Evolutionary conservation across 2,329 filamentous ascomycete genomes (phyloP).

Genomic region (Pseudogymnoascus sp.): DNA sequence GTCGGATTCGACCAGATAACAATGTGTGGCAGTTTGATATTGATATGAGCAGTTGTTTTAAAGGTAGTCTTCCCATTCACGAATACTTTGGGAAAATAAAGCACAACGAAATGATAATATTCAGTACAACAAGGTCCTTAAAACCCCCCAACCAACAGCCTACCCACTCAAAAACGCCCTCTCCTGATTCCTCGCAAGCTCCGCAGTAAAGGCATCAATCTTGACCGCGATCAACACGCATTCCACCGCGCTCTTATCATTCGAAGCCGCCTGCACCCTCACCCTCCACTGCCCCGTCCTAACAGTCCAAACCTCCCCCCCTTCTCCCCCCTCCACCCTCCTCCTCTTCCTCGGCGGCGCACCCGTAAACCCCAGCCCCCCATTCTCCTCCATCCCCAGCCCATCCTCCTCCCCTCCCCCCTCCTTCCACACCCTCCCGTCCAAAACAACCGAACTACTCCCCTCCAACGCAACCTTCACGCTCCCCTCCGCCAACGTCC

Average conservation of each 20-base stretch:
- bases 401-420: not conserved
- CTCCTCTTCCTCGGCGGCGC: slow-evolving; percentile 14
- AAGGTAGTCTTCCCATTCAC: not conserved
- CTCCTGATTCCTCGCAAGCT: slow-evolving; percentile 56
- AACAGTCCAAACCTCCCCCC: slow-evolving; percentile 46
- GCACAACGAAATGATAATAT: not conserved
- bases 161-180: slow-evolving; percentile 49
- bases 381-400: slow-evolving; percentile 5
- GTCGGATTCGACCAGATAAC: not conserved
- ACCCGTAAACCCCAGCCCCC: slow-evolving; percentile 11
- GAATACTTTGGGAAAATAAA: not conserved
- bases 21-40: not conserved
- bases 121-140: not conserved
- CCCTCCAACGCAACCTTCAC: slow-evolving; percentile 56
- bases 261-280: slow-evolving; percentile 45
- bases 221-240: slow-evolving; percentile 69
- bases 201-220: slow-evolving; percentile 60
- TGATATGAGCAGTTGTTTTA: not conserved
- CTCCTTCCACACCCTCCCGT: slow-evolving; percentile 46
- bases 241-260: slow-evolving; percentile 50
- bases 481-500: slow-evolving; percentile 59
- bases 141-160: not conserved
- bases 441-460: slow-evolving; percentile 50
- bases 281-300: slow-evolving; percentile 64
- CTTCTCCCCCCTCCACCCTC: slow-evolving; percentile 16